Evolutionary conservation across 306 rosid species (phyloP).

Genomic region (Chamaecrista fasciculata): DNA sequence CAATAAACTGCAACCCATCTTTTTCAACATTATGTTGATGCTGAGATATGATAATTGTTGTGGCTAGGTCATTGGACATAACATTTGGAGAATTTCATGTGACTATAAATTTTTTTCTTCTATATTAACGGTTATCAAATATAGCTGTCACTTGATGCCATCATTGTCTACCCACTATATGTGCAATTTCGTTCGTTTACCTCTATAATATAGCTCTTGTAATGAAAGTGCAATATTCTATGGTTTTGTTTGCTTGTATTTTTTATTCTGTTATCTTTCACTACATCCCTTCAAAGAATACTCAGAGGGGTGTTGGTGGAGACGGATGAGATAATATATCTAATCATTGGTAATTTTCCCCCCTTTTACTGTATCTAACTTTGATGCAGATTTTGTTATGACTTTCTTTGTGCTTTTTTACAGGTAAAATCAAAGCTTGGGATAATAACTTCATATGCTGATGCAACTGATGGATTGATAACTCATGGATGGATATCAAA

Average conservation of each 20-base stretch:
- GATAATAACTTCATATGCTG: slow-evolving; percentile 74
- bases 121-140: background rate
- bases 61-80: background rate
- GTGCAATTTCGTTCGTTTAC: background rate
- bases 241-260: background rate
- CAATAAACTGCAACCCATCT: no score
- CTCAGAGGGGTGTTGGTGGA: background rate
- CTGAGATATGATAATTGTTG: background rate
- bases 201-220: background rate
- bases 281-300: background rate
- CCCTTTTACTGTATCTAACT: no score
- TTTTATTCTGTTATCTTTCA: background rate
- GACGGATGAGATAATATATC: background rate
- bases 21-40: background rate
- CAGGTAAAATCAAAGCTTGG: slow-evolving; percentile 88
- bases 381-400: slow-evolving; percentile 25
- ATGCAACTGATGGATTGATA: slow-evolving; percentile 75
- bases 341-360: no score
- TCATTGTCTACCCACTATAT: background rate
- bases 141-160: background rate
- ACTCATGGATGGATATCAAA: slow-evolving; percentile 97
- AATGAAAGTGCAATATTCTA: background rate
- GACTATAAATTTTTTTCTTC: background rate
- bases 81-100: background rate
- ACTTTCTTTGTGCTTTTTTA: background rate